Conservation (phyloP, 495 filamentous ascomycete species). For the Darksidea phi region DNA sequence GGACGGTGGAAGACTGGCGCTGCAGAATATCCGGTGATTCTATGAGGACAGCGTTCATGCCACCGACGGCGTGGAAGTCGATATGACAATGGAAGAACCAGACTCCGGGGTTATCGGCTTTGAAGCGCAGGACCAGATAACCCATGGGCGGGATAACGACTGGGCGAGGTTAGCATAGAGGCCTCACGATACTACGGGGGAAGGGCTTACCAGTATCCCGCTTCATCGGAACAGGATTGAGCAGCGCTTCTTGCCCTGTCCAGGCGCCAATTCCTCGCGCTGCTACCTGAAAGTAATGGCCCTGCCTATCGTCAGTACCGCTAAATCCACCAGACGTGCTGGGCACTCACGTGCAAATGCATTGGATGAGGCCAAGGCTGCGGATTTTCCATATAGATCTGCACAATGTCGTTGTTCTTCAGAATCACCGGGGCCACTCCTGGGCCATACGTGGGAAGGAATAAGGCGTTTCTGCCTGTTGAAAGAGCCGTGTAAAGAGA, state of each 20-base stretch:
- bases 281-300: slow-evolving; percentile 76
- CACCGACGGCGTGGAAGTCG: slow-evolving; percentile 61
- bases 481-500: slow-evolving; percentile 73
- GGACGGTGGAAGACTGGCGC: slow-evolving; percentile 27
- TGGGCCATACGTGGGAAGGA: slow-evolving; percentile 68
- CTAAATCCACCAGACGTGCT: neutral
- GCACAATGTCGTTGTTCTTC: slow-evolving; percentile 63
- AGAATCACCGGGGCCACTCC: slow-evolving; percentile 69
- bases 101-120: slow-evolving; percentile 67
- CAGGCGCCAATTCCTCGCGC: slow-evolving; percentile 53
- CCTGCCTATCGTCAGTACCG: slow-evolving; percentile 49
- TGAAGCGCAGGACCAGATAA: slow-evolving; percentile 50
- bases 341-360: slow-evolving; percentile 46
- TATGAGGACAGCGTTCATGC: slow-evolving; percentile 67
- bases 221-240: slow-evolving; percentile 51
- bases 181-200: too few species aligned
- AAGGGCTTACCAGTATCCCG: slow-evolving; percentile 50
- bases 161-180: neutral
- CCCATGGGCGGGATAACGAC: slow-evolving; percentile 51
- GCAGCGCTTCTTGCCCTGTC: slow-evolving; percentile 45
- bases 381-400: slow-evolving; percentile 63
- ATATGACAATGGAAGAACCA: slow-evolving; percentile 71
- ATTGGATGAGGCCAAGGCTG: slow-evolving; percentile 41
- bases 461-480: slow-evolving; percentile 58
- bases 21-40: slow-evolving; percentile 68